Base-by-base conservation (phyloP, 2,329 filamentous ascomycete species). In the Drechslera avenae region DNA sequence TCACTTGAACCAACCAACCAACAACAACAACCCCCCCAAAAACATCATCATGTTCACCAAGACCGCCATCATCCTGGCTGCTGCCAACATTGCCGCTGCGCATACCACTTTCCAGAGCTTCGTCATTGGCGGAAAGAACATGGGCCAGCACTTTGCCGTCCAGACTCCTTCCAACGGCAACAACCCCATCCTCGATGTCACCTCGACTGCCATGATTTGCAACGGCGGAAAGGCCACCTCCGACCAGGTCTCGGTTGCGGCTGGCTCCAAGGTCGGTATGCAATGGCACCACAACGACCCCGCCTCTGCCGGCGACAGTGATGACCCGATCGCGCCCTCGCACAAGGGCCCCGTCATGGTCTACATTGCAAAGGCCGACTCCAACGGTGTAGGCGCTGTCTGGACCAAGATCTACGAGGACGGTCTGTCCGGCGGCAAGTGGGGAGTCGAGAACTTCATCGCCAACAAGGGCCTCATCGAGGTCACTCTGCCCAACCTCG, bases 331-430 rank as follows among this genome's bases (percentile, higher is more conserved):
- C 39, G 81, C 75, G 57, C 52, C 64, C n/a, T 79, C 77, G 36
- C 80, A 83, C 75, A 71, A 75, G 69, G 81, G 81, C 5, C 80
- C 80, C 41, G 64, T 82, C 66, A 76, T 79, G 64, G 80, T 78
- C 55, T 83, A 79, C 66, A 77, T 83, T 53, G 79, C 79, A 5
- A 68, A 69, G 26, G 68, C 70, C 28, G 57, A 66, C 14, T 66
- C 65, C 47, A 75, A 78, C 46, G 79, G 79, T 37, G 70, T 75
- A 35, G 78, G 79, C 16, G 71, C 73, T 51, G 79, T 81, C 65
- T 83, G 79, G 80, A 74, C 78, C 52, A 78, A 75, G 66, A 59
- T 78, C 48, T 70, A 66, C n/a, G 69, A 76, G 52, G 69, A 72
- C 13, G 74, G 74, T 50, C 69, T 68, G 30, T 52, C 56, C 34